Base-by-base conservation (phyloP, 164 flowering plant species). In the Liquidambar formosana region DNA sequence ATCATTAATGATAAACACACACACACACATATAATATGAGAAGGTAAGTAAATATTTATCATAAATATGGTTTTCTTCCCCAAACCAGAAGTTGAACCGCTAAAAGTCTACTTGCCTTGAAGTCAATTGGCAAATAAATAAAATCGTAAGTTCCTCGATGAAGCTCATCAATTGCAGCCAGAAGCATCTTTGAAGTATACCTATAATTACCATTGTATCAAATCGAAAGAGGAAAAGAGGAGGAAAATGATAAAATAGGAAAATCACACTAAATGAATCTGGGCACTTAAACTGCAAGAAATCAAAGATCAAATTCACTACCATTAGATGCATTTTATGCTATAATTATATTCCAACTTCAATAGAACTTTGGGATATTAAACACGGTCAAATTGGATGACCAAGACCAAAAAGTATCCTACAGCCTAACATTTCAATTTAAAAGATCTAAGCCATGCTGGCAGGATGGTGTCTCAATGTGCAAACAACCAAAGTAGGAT, bases 131-230 rank as follows among this genome's bases (percentile, higher is more conserved):
- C 78, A 91, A 74, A 76, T 91, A 91, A 67, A 91, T 77, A 73
- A 91, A 91, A 79, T 91, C 97, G 74, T 89, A 91, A 9, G 82
- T 84, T 81, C 97, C 97, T 57, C 80, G 83, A 72, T 85, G 84
- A 11, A 74, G 79, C 70, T 89, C 97, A 69, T 91, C 92, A 63
- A 91, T 91, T 21, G 94, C 86, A 65, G 94, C 89, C 75, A 91
- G 75, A 68, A 91, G 87, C 97, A 91, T 91, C 76, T 88, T 89
- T 38, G 97, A 91, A 65, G 92, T 91, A 75, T 91, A 91, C 86
- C 97, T 91, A 64, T 15, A 61, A 65, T 48, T 23, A 33, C 33
- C 67, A 58, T 27, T 23, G 48, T 60, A 59, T 15, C 41, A 71
- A 18, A 58, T 49, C 43, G 51, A 52, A 54, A 49, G 12, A 58